Base-by-base conservation (phyloP, 805 yeast species). In the Yarrowia phangngaensis region DNA sequence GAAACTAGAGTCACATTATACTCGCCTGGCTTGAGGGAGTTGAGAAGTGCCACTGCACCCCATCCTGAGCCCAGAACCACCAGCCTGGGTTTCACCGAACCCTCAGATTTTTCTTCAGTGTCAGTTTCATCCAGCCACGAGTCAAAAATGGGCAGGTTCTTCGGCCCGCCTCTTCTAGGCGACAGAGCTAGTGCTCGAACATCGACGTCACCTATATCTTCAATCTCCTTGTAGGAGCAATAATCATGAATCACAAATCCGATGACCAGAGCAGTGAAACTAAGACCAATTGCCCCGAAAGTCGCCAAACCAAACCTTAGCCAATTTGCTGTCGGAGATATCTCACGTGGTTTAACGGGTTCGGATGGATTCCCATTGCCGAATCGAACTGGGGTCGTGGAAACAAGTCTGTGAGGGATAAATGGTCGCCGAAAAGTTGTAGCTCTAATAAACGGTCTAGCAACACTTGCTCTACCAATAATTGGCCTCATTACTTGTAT, bases 51-150 rank as follows among this genome's bases (percentile, higher is more conserved):
- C 20, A 77, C 83, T 7, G 83, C 73, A 2, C 83, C 86, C 86
- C 86, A 80, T 35, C 86, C 86, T 28, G 80, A 73, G 13, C 86
- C 86, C 26, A 80, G 66, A 24, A 80, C 69, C 3, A 80, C 84
- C 46, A 80, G 64, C 52, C 72, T 72, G 26, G 49, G 82, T 60
- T 72, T 77, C 53, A 66, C 8, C n/a, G 50, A 22, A 14, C 31
- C 13, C 12, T 16, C 51, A 6, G 29, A 19, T 30, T 52, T 53
- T 3, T 63, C 70, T 15, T 66, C 70, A 20, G 67, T 62, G 58
- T 81, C 86, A 52, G 69, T 73, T 29, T 76, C 75, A 57, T 80
- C 87, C 49, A 81, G 63, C 52, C 73, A 74, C 26, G 73, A 69
- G 28, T 70, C 71, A 53, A 79, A 67, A 20, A 81, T 74, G 1